A percentile compares a stretch with the other conserved stretches of the same genome.
phyloP scores from a whole-genome alignment of 805 yeast species.

The Millerozyma miso region DNA sequence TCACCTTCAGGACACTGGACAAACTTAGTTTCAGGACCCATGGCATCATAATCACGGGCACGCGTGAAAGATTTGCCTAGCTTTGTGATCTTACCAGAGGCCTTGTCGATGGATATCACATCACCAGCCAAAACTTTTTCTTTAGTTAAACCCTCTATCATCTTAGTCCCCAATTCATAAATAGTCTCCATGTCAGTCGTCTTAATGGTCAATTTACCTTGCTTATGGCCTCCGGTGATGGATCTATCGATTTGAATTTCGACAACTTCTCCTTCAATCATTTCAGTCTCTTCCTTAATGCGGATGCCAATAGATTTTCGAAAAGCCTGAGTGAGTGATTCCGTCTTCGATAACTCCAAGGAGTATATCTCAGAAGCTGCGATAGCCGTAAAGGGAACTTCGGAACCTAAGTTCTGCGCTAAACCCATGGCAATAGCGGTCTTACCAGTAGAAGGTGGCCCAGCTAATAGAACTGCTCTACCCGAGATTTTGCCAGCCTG shows the following conservation, averaged over 20 bases:
- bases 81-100: constrained; percentile 89
- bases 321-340: constrained; percentile 93
- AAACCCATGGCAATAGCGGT: constrained; percentile 97
- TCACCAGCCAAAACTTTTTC: constrained; percentile 98
- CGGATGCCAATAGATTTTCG: constrained; percentile 93
- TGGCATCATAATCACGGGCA: constrained; percentile 96
- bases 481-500: constrained; percentile 96
- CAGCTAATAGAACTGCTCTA: constrained; percentile 90
- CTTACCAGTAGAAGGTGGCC: constrained; percentile 98
- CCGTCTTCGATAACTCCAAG: constrained; percentile 90
- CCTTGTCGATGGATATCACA: constrained; percentile 91
- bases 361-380: constrained; percentile 94
- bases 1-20: constrained; percentile 99
- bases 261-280: constrained; percentile 98
- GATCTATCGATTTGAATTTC: constrained; percentile 93
- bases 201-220: constrained; percentile 94
- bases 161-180: constrained; percentile 89
- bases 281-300: constrained; percentile 94
- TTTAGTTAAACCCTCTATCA: constrained; percentile 90
- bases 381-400: constrained; percentile 92
- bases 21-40: constrained; percentile 97
- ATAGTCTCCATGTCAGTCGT: constrained; percentile 99
- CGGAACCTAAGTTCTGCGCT: constrained; percentile 65
- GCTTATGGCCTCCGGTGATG: constrained; percentile 95
- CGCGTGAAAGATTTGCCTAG: constrained; percentile 94